phyloP scores from a whole-genome alignment of 495 filamentous ascomycete genomes.

The Haplographium delicatum region DNA sequence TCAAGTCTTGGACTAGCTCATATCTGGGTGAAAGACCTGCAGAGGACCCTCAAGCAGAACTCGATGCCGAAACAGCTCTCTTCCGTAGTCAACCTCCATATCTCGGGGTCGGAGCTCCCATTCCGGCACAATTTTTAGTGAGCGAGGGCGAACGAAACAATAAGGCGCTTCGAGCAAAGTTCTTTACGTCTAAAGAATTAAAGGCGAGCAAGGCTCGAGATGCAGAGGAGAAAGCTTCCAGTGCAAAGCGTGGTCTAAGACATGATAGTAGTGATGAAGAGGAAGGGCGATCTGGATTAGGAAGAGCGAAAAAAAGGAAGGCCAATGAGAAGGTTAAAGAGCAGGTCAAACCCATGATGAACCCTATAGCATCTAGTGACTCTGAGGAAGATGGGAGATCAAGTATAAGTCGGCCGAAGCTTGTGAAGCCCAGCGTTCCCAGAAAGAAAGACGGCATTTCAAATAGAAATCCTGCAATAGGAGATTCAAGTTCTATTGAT shows the following conservation, averaged over 20 bases:
- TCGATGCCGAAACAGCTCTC: slow-evolving; percentile 35
- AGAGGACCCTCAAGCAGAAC: slow-evolving; percentile 36
- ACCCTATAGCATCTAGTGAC: not conserved
- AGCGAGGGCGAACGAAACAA: slow-evolving; percentile 33
- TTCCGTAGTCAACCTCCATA: slow-evolving; percentile 36
- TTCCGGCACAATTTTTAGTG: slow-evolving; percentile 35
- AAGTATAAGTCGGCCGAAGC: not conserved
- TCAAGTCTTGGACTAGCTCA: slow-evolving; percentile 40
- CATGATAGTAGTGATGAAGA: slow-evolving; percentile 40
- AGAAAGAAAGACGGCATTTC: not conserved
- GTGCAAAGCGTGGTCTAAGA: slow-evolving; percentile 22
- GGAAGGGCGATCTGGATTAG: slow-evolving; percentile 48
- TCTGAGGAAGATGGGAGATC: not conserved
- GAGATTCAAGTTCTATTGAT: too few species aligned
- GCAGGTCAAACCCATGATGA: not conserved
- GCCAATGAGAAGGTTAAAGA: not conserved
- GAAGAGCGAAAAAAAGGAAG: slow-evolving; percentile 40
- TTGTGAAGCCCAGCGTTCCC: too few species aligned
- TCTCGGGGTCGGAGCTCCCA: slow-evolving; percentile 38
- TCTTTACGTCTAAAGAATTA: slow-evolving; percentile 21
- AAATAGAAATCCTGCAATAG: not conserved
- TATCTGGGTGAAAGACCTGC: slow-evolving; percentile 27
- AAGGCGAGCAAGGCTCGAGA: slow-evolving; percentile 27
- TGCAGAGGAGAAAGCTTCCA: slow-evolving; percentile 26
- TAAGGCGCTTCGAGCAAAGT: slow-evolving; percentile 39